phyloP scores from a whole-genome alignment of 2,329 filamentous ascomycete species.

The Plectosphaerella cucumerina region DNA sequence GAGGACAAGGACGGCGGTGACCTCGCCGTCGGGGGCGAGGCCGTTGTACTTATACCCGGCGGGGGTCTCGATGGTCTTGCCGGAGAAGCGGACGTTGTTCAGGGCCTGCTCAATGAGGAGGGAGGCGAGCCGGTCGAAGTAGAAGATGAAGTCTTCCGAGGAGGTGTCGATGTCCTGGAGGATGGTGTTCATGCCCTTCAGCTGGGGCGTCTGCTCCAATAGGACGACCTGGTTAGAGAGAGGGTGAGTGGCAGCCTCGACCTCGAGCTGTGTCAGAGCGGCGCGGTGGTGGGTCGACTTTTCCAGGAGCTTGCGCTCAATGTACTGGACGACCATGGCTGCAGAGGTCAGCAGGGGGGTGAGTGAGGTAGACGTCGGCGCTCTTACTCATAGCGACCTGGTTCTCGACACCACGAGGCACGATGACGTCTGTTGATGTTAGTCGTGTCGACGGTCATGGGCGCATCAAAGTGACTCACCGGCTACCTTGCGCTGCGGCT shows the following conservation, averaged over 20 bases:
- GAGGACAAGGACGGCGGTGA: slow-evolving; percentile 83
- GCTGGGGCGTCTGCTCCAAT: slow-evolving; percentile 72
- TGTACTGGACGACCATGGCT: slow-evolving; percentile 93
- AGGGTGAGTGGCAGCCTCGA: slow-evolving; percentile 65
- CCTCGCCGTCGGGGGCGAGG: slow-evolving; percentile 64
- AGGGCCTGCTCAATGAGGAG: slow-evolving; percentile 80
- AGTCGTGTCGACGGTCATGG: neutral
- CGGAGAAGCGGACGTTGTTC: slow-evolving; percentile 69
- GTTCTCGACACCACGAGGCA: slow-evolving; percentile 92
- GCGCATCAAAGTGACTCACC: slow-evolving; percentile 38
- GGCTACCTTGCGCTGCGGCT: slow-evolving; percentile 84
- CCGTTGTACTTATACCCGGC: slow-evolving; percentile 67
- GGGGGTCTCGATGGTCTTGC: slow-evolving; percentile 65
- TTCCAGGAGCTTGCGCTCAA: slow-evolving; percentile 78
- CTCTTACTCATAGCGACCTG: slow-evolving; percentile 75
- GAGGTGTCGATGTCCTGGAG: slow-evolving; percentile 75
- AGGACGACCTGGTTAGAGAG: slow-evolving; percentile 72
- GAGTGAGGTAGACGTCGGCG: slow-evolving; percentile 13
- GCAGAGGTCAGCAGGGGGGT: slow-evolving; percentile 13
- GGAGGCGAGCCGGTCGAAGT: slow-evolving; percentile 87
- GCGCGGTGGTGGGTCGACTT: slow-evolving; percentile 82
- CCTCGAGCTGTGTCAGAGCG: slow-evolving; percentile 72
- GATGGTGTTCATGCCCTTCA: slow-evolving; percentile 85
- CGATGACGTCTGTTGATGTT: slow-evolving; percentile 68
- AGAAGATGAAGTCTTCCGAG: slow-evolving; percentile 93